Evolutionary conservation across 2,329 filamentous ascomycete species (phyloP), one percentile per base, ranked within the genome.

Genomic region (Colletotrichum incanum): DNA sequence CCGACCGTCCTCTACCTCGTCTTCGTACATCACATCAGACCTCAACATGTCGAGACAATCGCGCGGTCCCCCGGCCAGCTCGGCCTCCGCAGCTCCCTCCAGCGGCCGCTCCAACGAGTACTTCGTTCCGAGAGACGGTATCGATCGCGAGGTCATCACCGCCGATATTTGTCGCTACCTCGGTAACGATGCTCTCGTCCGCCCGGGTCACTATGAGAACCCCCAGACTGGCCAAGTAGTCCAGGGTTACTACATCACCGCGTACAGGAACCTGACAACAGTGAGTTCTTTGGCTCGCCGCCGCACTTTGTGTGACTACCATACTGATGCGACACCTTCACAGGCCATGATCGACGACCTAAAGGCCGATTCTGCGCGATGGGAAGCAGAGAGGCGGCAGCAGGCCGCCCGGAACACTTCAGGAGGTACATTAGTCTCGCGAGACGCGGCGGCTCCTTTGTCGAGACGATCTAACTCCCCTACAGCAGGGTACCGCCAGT

Each of bases 101-200:
- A 82, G 84, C 70, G 79, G 81, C 74, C 88, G 89, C 72, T 89
- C 93, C 81, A 94, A 94, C 82, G 92, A 94, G 84, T 95, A 94
- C 81, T 95, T 95, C 82, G 91, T 95, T 67, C 92, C 92, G 56
- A 90, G 92, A 78, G 92, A 94, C 82, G 93, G 93, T 80, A 95
- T 95, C 82, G 93, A 93, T 81, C 91, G 93, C 77, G 93, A 95
- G 82, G 93, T 95, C 78, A 94, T 95, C 83, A 94, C 93, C 74
- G 92, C 93, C 80, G 93, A 95, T 81, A 94, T 95, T 76, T 95
- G 93, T 85, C 92, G 93, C 80, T 95, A 94, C 81, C 88, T 95
- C 76, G 93, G 93, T 79, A 94, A 94, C 82, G 93, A 95, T 86
- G 93, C 93, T 76, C 88, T 94, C 78, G 93, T 94, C 79, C 91